Base-by-base conservation (phyloP, 495 filamentous ascomycete species). In the Stereocaulon alpinum region DNA sequence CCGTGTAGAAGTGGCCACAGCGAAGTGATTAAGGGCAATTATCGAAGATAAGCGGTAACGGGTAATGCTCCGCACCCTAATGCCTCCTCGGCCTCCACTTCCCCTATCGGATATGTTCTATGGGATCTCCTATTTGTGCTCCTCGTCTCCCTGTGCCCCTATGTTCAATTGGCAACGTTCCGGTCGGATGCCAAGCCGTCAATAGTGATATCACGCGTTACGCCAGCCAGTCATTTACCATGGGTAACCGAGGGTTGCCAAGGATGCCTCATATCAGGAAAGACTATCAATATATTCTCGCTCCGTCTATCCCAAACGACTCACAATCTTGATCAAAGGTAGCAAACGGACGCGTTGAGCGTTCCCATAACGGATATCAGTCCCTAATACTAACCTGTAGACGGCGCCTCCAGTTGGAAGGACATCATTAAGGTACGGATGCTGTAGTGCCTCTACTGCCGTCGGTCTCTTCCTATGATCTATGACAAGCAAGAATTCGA, bases 391-490 rank as follows among this genome's bases (percentile, higher is more conserved):
- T 37, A 6, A 37, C 34, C 34, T 37, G 34, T 37, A 37, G 12
- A 34, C 7, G 7, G 34, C 4, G 34, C 34, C 12, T 37, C 34
- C 7, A 37, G 34, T 6, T 37, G 2, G 34, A 37, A 37, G 34
- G 12, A 2, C 34, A 37, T 37, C 24, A 24, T 37, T 37, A 37
- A 60, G 32, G 14, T 47, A 64, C 32, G 61, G 56, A 56, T 65
- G 63, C 43, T 58, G 61, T 30, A 65, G 51, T 44, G 63, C 63
- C 40, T 65, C 63, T 56, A 30, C 50, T 48, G 63, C 63, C 27
- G 50, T 63, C 43, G 61, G 63, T 60, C 63, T 59, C 55, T 65
- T 62, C 40, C 18, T 63, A 48, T 59, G 56, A 47, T 63, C 63
- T 17, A 63, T 30, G 18, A 65, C 61, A n/a, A 63, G 44, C 41